Base-by-base conservation (phyloP, 371 early-diverging fungal species). In the Apophysomyces sp. region DNA sequence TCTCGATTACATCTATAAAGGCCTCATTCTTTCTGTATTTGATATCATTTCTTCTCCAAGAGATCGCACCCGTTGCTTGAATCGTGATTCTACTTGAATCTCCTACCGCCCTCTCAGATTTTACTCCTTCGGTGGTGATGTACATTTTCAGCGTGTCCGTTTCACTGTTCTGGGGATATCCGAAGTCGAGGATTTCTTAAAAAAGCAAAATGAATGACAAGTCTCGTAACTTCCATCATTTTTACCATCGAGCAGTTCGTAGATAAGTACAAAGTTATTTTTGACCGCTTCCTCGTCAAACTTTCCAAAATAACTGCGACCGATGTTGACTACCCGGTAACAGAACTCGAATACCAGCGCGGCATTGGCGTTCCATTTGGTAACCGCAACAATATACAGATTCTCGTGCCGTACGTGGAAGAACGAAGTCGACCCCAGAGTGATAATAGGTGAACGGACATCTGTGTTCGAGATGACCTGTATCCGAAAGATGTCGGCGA, bases 1-100 rank as follows among this genome's bases (percentile, higher is more conserved):
- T 92, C 77, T 98, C 99, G 68, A 98, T 89, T 0, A 98, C 98
- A 72, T 98, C 99, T 79, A 98, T 78, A 74, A 98, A 98, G 52
- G 94, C 98, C 77, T 98, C 99, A 77, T 98, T 98, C 84, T 93
- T 89, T 63, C 93, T 76, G 68, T 95, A 95, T 67, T 92, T 92
- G 67, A 95, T 92, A 67, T 93, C 96, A 21, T 88, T 87, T 67
- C 94, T 69, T 69, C 96, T 81, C 94, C 94, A 95, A 0, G 92
- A 86, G 18, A 89, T 93, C 4, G 95, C 94, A 13, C 94, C 93
- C 13, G 95, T 95, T 30, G 94, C 93, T 59, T 95, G 94, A 58
- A 93, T 93, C 1, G 95, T 93, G 62, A 95, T 93, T 65, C 88
- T 80, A 34, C 91, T 85, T 18, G 91, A 90, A 55, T 89, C 88